A percentile compares a stretch with the other conserved stretches of the same genome.
Evolutionary conservation across 306 rosid genomes (phyloP).

Genomic region (Castanea crenata): DNA sequence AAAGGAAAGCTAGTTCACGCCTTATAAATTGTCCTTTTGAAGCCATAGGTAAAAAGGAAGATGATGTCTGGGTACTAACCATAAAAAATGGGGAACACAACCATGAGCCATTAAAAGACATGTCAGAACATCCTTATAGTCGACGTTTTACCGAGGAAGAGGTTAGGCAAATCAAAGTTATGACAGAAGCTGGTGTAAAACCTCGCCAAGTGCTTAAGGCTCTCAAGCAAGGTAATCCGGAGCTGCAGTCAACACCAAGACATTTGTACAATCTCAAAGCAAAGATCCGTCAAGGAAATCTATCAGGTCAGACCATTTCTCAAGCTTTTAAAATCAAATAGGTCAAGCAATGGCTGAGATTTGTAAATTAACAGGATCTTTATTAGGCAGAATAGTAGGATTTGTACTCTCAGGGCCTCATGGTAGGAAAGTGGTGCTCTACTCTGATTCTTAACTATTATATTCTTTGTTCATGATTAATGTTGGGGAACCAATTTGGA

Average conservation of each 20-base stretch:
- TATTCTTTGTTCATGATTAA: background rate
- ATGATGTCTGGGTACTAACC: conserved; percentile 62
- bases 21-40: conserved; percentile 82
- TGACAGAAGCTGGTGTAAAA: conserved; percentile 77
- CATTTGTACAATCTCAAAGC: conserved; percentile 82
- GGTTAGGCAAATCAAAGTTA: conserved; percentile 55
- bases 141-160: conserved; percentile 76
- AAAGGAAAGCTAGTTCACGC: conserved; percentile 71
- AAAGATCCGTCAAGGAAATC: conserved; percentile 73
- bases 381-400: background rate
- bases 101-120: conserved; percentile 73
- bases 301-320: conserved; percentile 49
- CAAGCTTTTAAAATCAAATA: conserved; percentile 14
- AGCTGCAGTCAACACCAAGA: conserved; percentile 73
- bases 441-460: background rate
- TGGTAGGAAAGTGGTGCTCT: background rate
- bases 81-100: conserved; percentile 69
- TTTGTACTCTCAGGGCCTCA: background rate
- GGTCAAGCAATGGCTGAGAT: conserved; percentile 1
- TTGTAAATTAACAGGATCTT: conserved; percentile 10
- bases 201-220: conserved; percentile 79
- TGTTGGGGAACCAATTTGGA: background rate
- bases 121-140: conserved; percentile 78
- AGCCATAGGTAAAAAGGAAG: conserved; percentile 70
- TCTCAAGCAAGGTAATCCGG: conserved; percentile 73